Conservation (phyloP, 306 rosid genomes). For the Dryas alaskensis region DNA sequence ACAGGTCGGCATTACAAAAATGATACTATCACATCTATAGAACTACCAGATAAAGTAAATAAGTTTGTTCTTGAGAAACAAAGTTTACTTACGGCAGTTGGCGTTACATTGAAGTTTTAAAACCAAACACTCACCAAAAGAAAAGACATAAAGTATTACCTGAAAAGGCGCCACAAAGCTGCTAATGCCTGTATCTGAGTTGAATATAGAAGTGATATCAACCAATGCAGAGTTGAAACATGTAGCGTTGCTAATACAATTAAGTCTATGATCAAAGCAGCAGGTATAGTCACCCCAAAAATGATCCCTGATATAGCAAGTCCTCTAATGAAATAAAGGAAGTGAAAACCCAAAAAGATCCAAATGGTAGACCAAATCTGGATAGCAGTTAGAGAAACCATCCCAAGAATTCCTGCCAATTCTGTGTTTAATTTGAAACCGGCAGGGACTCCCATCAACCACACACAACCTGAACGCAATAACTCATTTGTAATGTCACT, state of each 20-base stretch:
- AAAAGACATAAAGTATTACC: conserved; percentile 42
- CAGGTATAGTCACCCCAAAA: conserved; percentile 75
- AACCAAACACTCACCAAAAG: conserved; percentile 1
- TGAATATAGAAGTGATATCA: conserved; percentile 79
- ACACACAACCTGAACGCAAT: conserved; percentile 87
- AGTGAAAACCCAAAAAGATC: conserved; percentile 59
- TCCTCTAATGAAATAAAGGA: conserved; percentile 53
- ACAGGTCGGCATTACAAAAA: not conserved
- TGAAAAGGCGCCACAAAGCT: conserved; percentile 94
- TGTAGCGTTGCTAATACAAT: conserved; percentile 63
- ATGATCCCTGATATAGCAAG: conserved; percentile 74
- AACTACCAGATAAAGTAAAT: not conserved
- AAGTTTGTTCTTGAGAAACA: not conserved
- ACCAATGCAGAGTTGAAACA: conserved; percentile 77
- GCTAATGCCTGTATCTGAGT: conserved; percentile 83
- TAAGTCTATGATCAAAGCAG: conserved; percentile 69
- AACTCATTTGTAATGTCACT: conserved; percentile 62
- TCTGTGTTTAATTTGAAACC: conserved; percentile 94
- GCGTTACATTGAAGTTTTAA: not conserved
- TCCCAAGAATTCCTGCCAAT: conserved; percentile 79
- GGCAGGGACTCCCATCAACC: conserved; percentile 98
- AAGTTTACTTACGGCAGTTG: not conserved
- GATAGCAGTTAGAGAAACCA: conserved; percentile 76
- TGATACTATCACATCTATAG: not conserved
- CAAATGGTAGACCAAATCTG: conserved; percentile 95